Percentiles rank a stretch among this genome's conserved stretches.
phyloP scores from a whole-genome alignment of 108 stramenopile genomes.

The Cyclotella sp. region DNA sequence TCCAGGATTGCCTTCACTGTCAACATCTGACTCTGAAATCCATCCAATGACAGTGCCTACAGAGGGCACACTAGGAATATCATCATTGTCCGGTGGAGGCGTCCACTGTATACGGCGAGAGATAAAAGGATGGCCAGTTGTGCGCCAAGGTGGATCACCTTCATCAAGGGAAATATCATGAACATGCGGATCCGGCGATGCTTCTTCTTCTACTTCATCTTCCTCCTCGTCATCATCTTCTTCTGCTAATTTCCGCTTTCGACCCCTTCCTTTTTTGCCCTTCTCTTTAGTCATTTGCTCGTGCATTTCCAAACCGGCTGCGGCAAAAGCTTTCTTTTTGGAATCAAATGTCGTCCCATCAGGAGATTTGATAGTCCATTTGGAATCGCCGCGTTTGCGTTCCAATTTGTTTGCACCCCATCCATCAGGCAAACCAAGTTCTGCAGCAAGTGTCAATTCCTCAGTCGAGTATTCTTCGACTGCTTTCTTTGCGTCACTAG shows the following conservation, averaged over 20 bases:
- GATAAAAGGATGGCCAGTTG: slow-evolving; percentile 63
- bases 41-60: slow-evolving; percentile 73
- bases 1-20: slow-evolving; percentile 85
- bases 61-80: slow-evolving; percentile 45
- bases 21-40: slow-evolving; percentile 79
- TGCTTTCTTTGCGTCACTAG: neutral
- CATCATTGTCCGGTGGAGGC: slow-evolving; percentile 8
- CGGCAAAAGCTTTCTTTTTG: slow-evolving; percentile 66
- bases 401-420: slow-evolving; percentile 58
- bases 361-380: slow-evolving; percentile 58
- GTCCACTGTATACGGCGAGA: slow-evolving; percentile 57
- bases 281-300: neutral
- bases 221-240: slow-evolving; percentile 18
- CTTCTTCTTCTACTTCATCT: slow-evolving; percentile 27
- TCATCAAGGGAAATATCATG: slow-evolving; percentile 38
- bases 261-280: neutral
- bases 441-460: slow-evolving; percentile 45
- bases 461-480: slow-evolving; percentile 29
- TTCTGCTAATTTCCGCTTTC: slow-evolving; percentile 26
- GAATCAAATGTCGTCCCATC: slow-evolving; percentile 56
- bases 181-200: neutral
- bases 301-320: slow-evolving; percentile 19
- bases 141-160: slow-evolving; percentile 89
- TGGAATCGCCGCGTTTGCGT: slow-evolving; percentile 30
- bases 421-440: slow-evolving; percentile 59